phyloP scores from a whole-genome alignment of 129 eudicot genomes.

The Helianthus annuus region HanXRQr2.0-SUNRISE NC_035444.2:1642381-1642880 shows the following conservation, averaged over 20 bases:
- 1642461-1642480: too few species aligned
- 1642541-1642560: slow-evolving; percentile 17
- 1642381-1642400: too few species aligned
- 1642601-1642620: slow-evolving; percentile 3
- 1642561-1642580: slow-evolving; percentile 15
- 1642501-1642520: slow-evolving; percentile 11
- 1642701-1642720: not conserved
- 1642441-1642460: not conserved
- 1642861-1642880: too few species aligned
- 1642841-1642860: too few species aligned
- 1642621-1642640: slow-evolving; percentile 17
- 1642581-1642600: slow-evolving; percentile 22
- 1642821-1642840: too few species aligned
- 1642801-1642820: slow-evolving; percentile 20
- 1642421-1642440: too few species aligned
- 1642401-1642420: too few species aligned
- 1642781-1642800: not conserved
- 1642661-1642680: slow-evolving; percentile 34
- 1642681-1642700: slow-evolving; percentile 13
- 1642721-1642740: slow-evolving; percentile 24
- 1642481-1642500: not conserved
- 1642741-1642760: slow-evolving; percentile 27
- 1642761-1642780: not conserved
- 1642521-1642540: slow-evolving; percentile 18
- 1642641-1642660: slow-evolving; percentile 27